Evolutionary conservation across 305 asterid species (phyloP), one percentile per base, ranked within the genome.

Genomic region (Fraxinus xanthoxyloides): DNA sequence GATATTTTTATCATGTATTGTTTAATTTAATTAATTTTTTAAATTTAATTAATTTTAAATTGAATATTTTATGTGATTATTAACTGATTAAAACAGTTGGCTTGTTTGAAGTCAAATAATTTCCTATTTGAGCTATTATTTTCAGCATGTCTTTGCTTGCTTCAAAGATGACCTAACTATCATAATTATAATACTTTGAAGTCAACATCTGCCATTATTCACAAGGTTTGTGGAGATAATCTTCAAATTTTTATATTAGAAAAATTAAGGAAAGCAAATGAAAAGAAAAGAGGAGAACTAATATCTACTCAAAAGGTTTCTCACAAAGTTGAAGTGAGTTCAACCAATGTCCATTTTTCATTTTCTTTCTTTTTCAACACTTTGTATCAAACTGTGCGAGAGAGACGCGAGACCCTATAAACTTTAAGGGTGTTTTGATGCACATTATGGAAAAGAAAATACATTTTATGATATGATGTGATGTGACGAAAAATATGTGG

Each of bases 71-170:
- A 21, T 54, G 26, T 46, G 48, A 67, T 67, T 67, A 63, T 48
- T 72, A 54, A 30, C n/a, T 54, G 34, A 74, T 72, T 54, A 8
- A 24, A 36, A 65, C 24, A 72, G 79, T 24, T 80, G 79, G 79
- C 35, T 32, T 56, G 69, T 82, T 61, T 9, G 9, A 67, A 80
- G 83, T 84, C 88, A 86, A 86, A 86, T 79, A 76, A 51, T 82
- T 82, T 84, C 65, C 38, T 82, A 80, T 79, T 79, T 32, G 30
- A 78, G 74, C 78, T 74, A 73, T 84, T 63, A 28, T 85, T 77
- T 79, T 78, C 80, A 77, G 70, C 56, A 77, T 81, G 82, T 81
- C 72, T 67, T 17, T 51, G 83, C 73, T 82, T 79, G 85, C 46
- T 79, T 77, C 24, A 35, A 72, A 72, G 70, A 75, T 46, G 70